These are phyloP conservation scores for Gleditsia sinensis DNA, from an alignment of 306 rosid species.

Conservation along the genomic window DNA sequence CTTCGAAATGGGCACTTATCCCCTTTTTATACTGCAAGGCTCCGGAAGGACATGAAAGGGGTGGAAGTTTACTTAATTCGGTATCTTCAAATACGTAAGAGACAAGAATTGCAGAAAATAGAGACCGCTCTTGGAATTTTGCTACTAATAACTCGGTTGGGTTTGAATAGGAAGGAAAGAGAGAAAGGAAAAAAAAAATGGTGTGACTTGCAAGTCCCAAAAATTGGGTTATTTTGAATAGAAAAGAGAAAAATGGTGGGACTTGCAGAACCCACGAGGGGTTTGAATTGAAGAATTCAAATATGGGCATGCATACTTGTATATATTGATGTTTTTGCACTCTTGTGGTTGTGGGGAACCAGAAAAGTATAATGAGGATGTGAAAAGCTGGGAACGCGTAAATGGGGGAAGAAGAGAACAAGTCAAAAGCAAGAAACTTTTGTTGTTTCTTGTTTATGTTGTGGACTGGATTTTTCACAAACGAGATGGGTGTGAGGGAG, in stretches of 20 bases:
- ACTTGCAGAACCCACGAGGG: slow-evolving; percentile 34
- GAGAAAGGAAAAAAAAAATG: slow-evolving; percentile 4
- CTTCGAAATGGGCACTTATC: neutral
- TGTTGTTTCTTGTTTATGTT: neutral
- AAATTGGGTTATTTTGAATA: slow-evolving; percentile 28
- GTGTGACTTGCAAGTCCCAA: slow-evolving; percentile 22
- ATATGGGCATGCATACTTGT: neutral
- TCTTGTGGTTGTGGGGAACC: neutral
- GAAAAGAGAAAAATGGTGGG: neutral
- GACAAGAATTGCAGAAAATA: slow-evolving; percentile 30
- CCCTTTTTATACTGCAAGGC: slow-evolving; percentile 24
- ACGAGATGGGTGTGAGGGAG: neutral
- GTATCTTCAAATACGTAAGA: slow-evolving; percentile 17
- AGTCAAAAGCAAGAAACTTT: neutral
- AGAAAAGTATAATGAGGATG: too few species aligned
- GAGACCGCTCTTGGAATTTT: slow-evolving; percentile 14
- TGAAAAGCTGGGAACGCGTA: neutral
- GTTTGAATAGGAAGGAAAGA: slow-evolving; percentile 42
- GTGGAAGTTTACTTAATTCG: slow-evolving; percentile 18
- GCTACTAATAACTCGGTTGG: neutral
- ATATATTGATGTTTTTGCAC: neutral
- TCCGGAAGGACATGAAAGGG: slow-evolving; percentile 15
- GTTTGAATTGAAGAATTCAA: slow-evolving; percentile 44
- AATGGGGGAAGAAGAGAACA: neutral
- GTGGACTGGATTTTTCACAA: neutral